Conservation (phyloP, 1,139 yeast species). For the Groenewaldozyma sp. region DNA sequence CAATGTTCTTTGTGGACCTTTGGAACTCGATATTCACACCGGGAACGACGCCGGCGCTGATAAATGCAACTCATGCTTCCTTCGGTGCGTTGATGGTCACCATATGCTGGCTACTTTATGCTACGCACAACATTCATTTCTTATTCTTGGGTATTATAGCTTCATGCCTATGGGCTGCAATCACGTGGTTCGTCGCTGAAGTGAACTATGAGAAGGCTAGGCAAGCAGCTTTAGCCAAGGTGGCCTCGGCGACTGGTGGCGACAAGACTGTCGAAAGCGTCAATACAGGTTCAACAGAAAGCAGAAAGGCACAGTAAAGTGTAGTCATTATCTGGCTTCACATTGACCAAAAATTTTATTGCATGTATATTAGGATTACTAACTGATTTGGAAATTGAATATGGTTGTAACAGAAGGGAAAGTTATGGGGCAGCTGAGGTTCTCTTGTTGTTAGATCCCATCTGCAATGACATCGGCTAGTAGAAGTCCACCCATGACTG, state of each 20-base stretch:
- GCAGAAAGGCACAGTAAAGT: no score
- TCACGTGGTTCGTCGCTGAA: conserved; percentile 83
- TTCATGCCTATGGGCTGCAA: conserved; percentile 59
- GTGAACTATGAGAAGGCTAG: conserved; percentile 41
- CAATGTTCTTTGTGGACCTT: conserved; percentile 43
- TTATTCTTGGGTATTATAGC: conserved; percentile 65
- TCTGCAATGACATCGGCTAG: no score
- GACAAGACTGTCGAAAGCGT: no score
- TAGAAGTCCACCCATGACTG: no score
- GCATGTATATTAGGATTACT: no score
- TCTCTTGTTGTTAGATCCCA: no score
- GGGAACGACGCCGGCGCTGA: conserved; percentile 81
- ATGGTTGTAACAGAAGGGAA: no score
- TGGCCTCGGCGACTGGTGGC: no score
- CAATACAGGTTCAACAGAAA: conserved; percentile 1
- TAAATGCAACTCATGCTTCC: conserved; percentile 69
- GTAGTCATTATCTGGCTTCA: no score
- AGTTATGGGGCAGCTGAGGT: no score
- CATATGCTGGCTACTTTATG: conserved; percentile 46
- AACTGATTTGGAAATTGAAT: no score
- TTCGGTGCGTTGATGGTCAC: conserved; percentile 48
- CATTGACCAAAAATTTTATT: no score
- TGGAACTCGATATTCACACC: conserved; percentile 95
- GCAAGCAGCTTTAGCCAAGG: background rate
- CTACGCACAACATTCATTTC: conserved; percentile 69